These are phyloP conservation scores for Cornus kousa DNA, from an alignment of 148 eudicot genomes.

Conservation along the genomic window DNA sequence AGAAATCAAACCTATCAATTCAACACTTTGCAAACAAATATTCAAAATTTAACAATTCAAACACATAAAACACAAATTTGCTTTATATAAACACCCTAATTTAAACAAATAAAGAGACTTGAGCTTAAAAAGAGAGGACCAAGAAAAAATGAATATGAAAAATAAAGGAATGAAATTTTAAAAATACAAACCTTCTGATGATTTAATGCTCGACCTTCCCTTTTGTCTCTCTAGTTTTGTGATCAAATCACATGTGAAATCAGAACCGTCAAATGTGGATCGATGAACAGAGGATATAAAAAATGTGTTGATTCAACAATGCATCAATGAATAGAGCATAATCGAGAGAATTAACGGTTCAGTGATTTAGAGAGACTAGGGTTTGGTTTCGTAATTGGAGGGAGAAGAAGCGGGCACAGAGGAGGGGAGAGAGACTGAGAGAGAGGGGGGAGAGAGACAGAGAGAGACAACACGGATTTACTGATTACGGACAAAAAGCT, in stretches of 20 bases:
- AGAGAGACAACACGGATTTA: no score
- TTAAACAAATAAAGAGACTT: not conserved
- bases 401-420: slow-evolving; percentile 1
- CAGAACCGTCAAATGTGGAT: slow-evolving; percentile 6
- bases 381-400: slow-evolving; percentile 13
- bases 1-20: not conserved
- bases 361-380: slow-evolving; percentile 8
- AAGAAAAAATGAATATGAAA: no score
- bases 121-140: not conserved
- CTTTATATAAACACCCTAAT: not conserved
- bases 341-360: not conserved
- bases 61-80: not conserved
- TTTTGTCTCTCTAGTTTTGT: not conserved
- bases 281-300: not conserved
- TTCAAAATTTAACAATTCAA: not conserved
- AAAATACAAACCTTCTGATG: not conserved
- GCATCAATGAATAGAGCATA: not conserved
- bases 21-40: not conserved
- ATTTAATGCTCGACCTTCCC: slow-evolving; percentile 6
- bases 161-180: not conserved
- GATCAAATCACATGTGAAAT: slow-evolving; percentile 2
- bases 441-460: no score
- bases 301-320: not conserved
- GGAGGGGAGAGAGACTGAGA: not conserved
- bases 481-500: no score